Evolutionary conservation across 148 eudicot species (phyloP).

Genomic region (Fallopia convolvulus): DNA sequence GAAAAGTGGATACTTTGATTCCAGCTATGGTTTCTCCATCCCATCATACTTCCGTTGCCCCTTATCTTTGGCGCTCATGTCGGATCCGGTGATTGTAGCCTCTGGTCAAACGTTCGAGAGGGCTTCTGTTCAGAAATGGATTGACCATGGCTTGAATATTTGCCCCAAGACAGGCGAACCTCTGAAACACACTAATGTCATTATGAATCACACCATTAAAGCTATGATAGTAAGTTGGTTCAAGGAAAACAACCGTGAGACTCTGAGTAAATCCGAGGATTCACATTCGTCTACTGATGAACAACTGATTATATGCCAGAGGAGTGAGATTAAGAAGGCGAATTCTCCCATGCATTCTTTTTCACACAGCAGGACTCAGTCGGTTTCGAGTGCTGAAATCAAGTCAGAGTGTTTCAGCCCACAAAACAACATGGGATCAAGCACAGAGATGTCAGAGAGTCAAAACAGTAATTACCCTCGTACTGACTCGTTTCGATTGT

Average conservation of each 20-base stretch:
- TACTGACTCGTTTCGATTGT: slow-evolving; percentile 28
- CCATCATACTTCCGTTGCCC: slow-evolving; percentile 86
- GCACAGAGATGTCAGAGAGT: slow-evolving; percentile 30
- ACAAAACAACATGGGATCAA: slow-evolving; percentile 13
- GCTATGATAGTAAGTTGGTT: slow-evolving; percentile 81
- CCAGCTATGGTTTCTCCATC: slow-evolving; percentile 39
- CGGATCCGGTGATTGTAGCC: slow-evolving; percentile 85
- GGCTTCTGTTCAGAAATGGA: slow-evolving; percentile 72
- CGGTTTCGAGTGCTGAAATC: slow-evolving; percentile 50
- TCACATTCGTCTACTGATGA: slow-evolving; percentile 30
- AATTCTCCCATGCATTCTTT: slow-evolving; percentile 1
- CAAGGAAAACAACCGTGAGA: slow-evolving; percentile 48
- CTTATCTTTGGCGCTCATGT: slow-evolving; percentile 76
- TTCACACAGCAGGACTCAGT: slow-evolving; percentile 71
- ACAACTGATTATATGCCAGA: background rate
- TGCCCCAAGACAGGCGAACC: slow-evolving; percentile 71
- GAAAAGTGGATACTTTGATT: slow-evolving; percentile 39
- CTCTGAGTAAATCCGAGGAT: slow-evolving; percentile 14
- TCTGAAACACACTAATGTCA: slow-evolving; percentile 60
- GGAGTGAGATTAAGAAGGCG: background rate
- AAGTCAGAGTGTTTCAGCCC: slow-evolving; percentile 16
- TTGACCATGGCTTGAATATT: slow-evolving; percentile 50
- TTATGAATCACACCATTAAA: slow-evolving; percentile 87
- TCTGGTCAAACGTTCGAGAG: slow-evolving; percentile 92
- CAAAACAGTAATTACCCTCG: slow-evolving; percentile 34